Conservation (phyloP, 164 flowering plant species). For the Kingdonia uniflora region DNA sequence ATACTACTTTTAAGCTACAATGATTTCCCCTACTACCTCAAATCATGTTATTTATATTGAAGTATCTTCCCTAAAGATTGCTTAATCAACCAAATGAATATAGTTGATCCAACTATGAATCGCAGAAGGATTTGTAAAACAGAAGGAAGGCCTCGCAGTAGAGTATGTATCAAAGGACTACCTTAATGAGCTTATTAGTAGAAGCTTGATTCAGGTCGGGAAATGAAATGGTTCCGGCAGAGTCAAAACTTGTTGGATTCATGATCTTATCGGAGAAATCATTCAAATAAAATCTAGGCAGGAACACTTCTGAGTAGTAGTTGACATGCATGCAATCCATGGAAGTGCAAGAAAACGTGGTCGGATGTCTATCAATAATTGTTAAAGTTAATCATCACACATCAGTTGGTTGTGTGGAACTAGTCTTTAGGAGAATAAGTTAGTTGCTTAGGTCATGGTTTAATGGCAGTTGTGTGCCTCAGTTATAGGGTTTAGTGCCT, state of each 20-base stretch:
- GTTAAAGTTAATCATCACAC: no score
- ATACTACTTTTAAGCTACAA: constrained; percentile 7
- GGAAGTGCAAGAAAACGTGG: no score
- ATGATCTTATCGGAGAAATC: constrained; percentile 16
- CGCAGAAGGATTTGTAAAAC: constrained; percentile 20
- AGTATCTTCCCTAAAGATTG: constrained; percentile 15
- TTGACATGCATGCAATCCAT: no score
- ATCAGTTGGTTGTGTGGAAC: no score
- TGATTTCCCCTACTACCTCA: constrained; percentile 11
- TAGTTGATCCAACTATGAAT: constrained; percentile 11
- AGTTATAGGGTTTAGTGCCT: no score
- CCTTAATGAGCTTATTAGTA: constrained; percentile 10
- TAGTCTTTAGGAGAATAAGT: no score
- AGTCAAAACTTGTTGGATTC: constrained; percentile 9
- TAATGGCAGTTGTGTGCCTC: no score
- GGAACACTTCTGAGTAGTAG: constrained; percentile 4
- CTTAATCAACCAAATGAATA: background rate
- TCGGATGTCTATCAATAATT: no score
- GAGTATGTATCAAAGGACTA: constrained; percentile 19
- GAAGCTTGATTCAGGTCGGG: constrained; percentile 12
- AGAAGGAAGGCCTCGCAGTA: constrained; percentile 2
- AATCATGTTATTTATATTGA: constrained; percentile 10
- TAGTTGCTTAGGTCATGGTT: no score
- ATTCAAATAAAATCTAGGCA: constrained; percentile 13
- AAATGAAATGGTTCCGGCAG: constrained; percentile 4